These are phyloP conservation scores for Aphanomyces astaci DNA, from an alignment of 352 stramenopile genomes.

Conservation along the genomic window DNA sequence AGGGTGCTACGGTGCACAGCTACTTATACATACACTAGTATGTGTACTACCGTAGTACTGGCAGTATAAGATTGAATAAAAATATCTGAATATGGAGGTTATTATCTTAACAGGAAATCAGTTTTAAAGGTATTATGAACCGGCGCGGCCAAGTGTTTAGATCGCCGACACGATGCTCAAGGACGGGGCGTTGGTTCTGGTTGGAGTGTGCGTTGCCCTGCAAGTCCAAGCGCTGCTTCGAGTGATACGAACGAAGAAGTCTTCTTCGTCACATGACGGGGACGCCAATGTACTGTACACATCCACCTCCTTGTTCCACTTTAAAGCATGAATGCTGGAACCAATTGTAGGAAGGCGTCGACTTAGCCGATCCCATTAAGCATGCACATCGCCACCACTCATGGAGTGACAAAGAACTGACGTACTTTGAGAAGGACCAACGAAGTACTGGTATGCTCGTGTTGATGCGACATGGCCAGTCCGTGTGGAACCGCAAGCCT, in stretches of 20 bases:
- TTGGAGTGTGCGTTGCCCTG: background rate
- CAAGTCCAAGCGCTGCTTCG: slow-evolving; percentile 1
- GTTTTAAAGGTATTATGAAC: background rate
- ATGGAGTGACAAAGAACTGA: background rate
- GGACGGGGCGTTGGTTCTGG: background rate
- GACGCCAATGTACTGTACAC: background rate
- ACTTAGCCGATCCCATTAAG: background rate
- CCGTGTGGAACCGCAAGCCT: slow-evolving; percentile 80
- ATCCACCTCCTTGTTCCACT: no score
- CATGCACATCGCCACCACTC: background rate
- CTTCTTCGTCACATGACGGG: background rate
- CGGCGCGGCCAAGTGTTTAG: background rate
- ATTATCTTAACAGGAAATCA: no score
- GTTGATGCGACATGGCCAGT: slow-evolving; percentile 74
- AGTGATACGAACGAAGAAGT: background rate
- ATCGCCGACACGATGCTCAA: background rate
- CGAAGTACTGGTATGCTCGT: slow-evolving; percentile 67
- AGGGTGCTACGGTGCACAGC: no score
- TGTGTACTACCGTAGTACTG: no score
- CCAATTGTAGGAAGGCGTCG: background rate
- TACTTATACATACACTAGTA: no score
- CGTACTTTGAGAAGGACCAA: slow-evolving; percentile 7
- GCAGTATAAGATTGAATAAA: no score
- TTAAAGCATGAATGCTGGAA: no score
- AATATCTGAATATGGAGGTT: no score